Percentiles rank a stretch among this genome's conserved stretches.
phyloP scores from a whole-genome alignment of 2,329 filamentous ascomycete genomes.

The Botrytis elliptica region DNA sequence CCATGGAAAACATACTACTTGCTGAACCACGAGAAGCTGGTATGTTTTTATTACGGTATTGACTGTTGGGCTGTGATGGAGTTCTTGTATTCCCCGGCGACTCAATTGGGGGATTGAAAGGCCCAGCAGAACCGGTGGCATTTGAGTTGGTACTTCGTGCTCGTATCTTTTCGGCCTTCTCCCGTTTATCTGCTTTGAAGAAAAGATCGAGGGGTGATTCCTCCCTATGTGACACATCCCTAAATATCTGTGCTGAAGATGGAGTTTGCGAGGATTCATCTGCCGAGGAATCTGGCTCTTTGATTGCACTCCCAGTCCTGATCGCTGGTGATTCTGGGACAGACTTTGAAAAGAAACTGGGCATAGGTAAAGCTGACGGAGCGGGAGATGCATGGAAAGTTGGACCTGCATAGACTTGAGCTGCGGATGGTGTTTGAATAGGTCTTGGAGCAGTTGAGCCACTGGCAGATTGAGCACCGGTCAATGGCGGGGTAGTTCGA shows the following conservation, averaged over 20 bases:
- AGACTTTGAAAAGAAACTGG: constrained; percentile 80
- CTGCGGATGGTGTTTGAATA: constrained; percentile 43
- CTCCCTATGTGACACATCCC: constrained; percentile 53
- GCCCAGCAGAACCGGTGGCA: constrained; percentile 45
- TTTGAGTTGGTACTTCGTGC: constrained; percentile 54
- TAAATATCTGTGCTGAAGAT: constrained; percentile 50
- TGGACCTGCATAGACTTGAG: constrained; percentile 71
- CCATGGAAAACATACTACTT: constrained; percentile 63
- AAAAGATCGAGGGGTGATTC: constrained; percentile 86
- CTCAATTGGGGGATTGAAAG: constrained; percentile 53
- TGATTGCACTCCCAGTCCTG: constrained; percentile 45
- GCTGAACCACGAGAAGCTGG: constrained; percentile 47
- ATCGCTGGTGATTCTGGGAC: constrained; percentile 61
- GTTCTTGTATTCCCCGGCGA: constrained; percentile 42
- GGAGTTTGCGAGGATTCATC: constrained; percentile 42
- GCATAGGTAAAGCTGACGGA: constrained; percentile 83
- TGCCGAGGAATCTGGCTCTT: constrained; percentile 43
- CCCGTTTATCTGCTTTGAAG: constrained; percentile 82
- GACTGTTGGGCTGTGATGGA: constrained; percentile 34
- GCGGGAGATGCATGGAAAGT: constrained; percentile 95
- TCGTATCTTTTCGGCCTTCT: constrained; percentile 71
- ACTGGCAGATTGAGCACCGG: constrained; percentile 30
- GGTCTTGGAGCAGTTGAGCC: constrained; percentile 42
- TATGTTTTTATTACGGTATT: constrained; percentile 42
- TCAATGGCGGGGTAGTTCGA: constrained; percentile 34